phyloP scores from a whole-genome alignment of 2,329 filamentous ascomycete genomes.

The Alternaria burnsii region DNA sequence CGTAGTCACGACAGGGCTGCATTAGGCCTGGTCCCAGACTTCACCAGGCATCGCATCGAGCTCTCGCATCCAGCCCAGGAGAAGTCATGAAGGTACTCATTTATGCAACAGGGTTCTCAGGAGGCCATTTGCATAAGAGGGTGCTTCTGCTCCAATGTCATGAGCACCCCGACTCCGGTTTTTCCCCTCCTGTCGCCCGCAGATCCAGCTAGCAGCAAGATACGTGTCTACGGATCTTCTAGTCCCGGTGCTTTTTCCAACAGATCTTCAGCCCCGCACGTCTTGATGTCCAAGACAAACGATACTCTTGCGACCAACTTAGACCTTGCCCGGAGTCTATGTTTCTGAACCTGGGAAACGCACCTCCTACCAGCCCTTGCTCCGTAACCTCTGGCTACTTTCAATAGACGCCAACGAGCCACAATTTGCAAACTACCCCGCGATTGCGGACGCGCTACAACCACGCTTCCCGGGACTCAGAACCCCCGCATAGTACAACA shows the following conservation, averaged over 20 bases:
- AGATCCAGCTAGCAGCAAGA: background rate
- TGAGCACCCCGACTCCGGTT: background rate
- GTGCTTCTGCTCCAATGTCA: background rate
- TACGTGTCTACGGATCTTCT: background rate
- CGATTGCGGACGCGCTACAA: slow-evolving; percentile 25
- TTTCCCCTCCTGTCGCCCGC: background rate
- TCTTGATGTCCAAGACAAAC: background rate
- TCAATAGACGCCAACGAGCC: background rate
- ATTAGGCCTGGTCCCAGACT: background rate
- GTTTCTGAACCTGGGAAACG: background rate
- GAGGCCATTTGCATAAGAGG: slow-evolving; percentile 8
- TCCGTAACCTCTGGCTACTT: slow-evolving; percentile 8
- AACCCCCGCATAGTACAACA: slow-evolving; percentile 29
- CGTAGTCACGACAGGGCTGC: background rate
- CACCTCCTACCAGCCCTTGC: slow-evolving; percentile 1
- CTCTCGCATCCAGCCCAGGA: background rate
- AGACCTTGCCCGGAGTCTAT: background rate
- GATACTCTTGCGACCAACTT: background rate
- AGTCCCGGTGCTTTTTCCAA: background rate
- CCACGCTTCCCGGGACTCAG: slow-evolving; percentile 22
- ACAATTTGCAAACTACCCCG: slow-evolving; percentile 22
- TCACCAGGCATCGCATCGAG: background rate
- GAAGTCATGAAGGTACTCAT: slow-evolving; percentile 15
- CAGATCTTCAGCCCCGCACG: slow-evolving; percentile 1
- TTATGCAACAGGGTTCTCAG: slow-evolving; percentile 18